Evolutionary conservation across 306 rosid genomes (phyloP), one percentile per base, ranked within the genome.

Genomic region (Coriaria nepalensis): DNA sequence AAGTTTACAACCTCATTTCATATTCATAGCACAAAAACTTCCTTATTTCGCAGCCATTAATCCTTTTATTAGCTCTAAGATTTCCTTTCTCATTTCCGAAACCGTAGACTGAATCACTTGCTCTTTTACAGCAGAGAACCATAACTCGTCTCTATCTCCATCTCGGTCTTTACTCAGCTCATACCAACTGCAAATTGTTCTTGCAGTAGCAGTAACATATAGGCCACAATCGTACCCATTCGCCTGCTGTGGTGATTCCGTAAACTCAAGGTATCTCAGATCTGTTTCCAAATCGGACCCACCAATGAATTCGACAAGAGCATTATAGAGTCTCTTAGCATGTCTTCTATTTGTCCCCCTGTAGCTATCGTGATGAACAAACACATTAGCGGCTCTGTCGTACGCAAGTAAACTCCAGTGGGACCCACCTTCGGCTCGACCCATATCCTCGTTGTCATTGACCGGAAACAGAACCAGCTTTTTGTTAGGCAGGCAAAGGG

Each of bases 371-470:
- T 81, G 94, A 65, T 90, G 95, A 52, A 77, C 75, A 61, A 81
- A 90, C 20, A 63, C 14, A 51, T 79, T 84, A 5, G 65, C 55
- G 0, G 57, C 53, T 50, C 90, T 77, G 64, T 77, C 72, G 50
- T 68, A 90, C 46, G 70, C 95, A 38, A 84, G 80, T 52, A 90
- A 60, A 73, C 94, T 90, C 98, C 98, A 90, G 55, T 90, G 98
- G 34, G 70, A 70, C 37, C 98, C 98, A 37, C 94, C 95, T 69
- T 75, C 98, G 5, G 87, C 81, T 37, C 7, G 20, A 36, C 56
- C 48, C 64, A 90, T 77, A 5, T 90, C 92, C 0, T 77, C 78
- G 0, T 85, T 81, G 69, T 90, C 79, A 4, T 90, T 90, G 69
- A 85, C 38, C 4, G 95, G 94, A 56, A 85, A 90, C 45, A 90